Evolutionary conservation across 1,284 basidiomycete species (phyloP), one percentile per base, ranked within the genome.

Genomic region (Trichosporon sp.): DNA sequence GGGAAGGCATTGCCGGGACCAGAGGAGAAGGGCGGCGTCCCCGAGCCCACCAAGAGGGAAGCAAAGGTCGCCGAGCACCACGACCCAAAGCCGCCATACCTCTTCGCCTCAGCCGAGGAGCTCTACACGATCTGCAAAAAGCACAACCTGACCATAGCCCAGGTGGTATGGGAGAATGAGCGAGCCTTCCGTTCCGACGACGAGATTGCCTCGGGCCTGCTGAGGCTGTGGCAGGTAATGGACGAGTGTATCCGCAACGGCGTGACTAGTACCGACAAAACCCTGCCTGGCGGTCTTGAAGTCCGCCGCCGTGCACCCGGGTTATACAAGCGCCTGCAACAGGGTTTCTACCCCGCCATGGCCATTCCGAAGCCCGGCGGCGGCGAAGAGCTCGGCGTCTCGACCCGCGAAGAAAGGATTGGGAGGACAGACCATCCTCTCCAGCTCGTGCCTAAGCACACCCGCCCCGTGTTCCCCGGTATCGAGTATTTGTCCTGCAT

Each of bases 101-200:
- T 71, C 46, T 70, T 74, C 31, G 71, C 59, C 34, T 65, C 73
- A 19, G 70, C 74, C 9, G 65, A 60, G 16, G 67, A 70, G 40
- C 67, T 77, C 31, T 68, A 58, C 61, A 60, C 65, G 13, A 69
- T 74, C 33, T 75, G 72, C 49, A 33, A 66, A 21, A 40, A 66
- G 58, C 64, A 74, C 61, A 70, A 94, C 89, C 85, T 94, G 84
- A 93, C 92, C 1, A 95, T 95, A 68, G 91, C 92, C 6, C 92
- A 95, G 80, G 90, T 96, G 56, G 92, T 98, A 2, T 93, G 92
- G 80, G 91, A 97, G 78, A 98, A 98, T 73, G 95, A 97, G 79
- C 85, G 88, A 67, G 87, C 70, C 87, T 92, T 90, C 56, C 85
- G 89, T 63, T 85, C 86, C 2, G 86, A 90, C 56, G 85, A 86